Conservation (phyloP, 2,329 filamentous ascomycete species). For the Microascus cirrosus region DNA sequence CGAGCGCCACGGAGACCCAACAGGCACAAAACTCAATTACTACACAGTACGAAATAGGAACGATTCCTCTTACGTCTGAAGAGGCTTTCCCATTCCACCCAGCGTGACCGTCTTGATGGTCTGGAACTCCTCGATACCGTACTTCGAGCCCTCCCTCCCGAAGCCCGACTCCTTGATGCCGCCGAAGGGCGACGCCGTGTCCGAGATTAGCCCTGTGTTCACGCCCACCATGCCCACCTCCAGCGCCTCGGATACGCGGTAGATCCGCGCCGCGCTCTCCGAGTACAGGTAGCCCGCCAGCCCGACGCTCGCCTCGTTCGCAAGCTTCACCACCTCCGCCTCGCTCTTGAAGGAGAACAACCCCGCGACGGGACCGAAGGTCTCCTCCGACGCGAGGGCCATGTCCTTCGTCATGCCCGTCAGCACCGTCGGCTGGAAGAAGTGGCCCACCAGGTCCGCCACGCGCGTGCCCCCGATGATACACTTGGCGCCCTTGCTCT, state of each 20-base stretch:
- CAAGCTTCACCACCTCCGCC: conserved; percentile 55
- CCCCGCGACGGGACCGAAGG: conserved; percentile 60
- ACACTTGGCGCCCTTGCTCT: conserved; percentile 48
- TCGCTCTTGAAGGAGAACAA: conserved; percentile 60
- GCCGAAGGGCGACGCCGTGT: conserved; percentile 54
- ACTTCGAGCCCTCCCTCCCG: conserved; percentile 66
- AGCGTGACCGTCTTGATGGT: conserved; percentile 54
- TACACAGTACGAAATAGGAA: background rate
- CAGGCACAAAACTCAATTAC: background rate
- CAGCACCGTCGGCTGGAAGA: conserved; percentile 60
- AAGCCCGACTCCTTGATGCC: conserved; percentile 78
- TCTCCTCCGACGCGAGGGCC: conserved; percentile 57
- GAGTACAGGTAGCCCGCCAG: conserved; percentile 67
- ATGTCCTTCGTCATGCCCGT: conserved; percentile 56
- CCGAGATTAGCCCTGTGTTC: conserved; percentile 60
- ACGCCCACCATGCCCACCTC: conserved; percentile 85
- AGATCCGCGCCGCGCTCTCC: conserved; percentile 45
- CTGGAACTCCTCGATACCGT: conserved; percentile 68
- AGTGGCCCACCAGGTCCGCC: conserved; percentile 48
- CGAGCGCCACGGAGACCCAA: background rate
- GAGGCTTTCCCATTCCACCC: conserved; percentile 43
- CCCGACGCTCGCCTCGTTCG: conserved; percentile 57
- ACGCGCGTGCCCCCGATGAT: conserved; percentile 45
- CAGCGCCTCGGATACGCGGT: conserved; percentile 56
- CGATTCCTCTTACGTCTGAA: conserved; percentile 26